phyloP scores from a whole-genome alignment of 495 filamentous ascomycete species.

The Aspergillus avenaceus region DNA sequence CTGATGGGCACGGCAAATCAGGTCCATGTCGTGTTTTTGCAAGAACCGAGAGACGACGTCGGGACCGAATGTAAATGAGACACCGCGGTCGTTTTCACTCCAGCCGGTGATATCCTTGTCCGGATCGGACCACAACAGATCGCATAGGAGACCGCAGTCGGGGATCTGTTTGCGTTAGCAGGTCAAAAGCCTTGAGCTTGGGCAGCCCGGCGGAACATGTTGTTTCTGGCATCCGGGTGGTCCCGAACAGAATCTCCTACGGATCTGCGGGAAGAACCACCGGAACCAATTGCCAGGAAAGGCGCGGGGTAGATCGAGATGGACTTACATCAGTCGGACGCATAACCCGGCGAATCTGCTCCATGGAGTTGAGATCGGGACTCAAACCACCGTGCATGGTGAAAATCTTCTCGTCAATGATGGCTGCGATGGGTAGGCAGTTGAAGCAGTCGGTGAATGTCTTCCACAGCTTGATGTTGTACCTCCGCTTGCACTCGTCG shows the following conservation, averaged over 20 bases:
- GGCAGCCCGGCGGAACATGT: slow-evolving; percentile 31
- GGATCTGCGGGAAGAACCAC: neutral
- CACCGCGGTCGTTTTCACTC: slow-evolving; percentile 98
- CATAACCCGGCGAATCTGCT: slow-evolving; percentile 99
- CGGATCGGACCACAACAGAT: slow-evolving; percentile 97
- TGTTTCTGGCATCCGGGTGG: slow-evolving; percentile 9
- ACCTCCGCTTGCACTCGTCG: slow-evolving; percentile 97
- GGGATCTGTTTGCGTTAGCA: slow-evolving; percentile 75
- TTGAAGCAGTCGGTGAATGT: slow-evolving; percentile 99
- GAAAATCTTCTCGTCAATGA: slow-evolving; percentile 99
- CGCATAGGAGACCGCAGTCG: slow-evolving; percentile 95
- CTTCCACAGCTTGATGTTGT: slow-evolving; percentile 99
- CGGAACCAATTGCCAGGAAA: neutral
- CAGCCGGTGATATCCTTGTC: slow-evolving; percentile 99
- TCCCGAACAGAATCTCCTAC: neutral
- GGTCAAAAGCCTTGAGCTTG: slow-evolving; percentile 40
- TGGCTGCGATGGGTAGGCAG: slow-evolving; percentile 98
- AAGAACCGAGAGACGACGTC: slow-evolving; percentile 98
- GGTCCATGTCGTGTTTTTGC: slow-evolving; percentile 99
- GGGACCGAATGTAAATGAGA: slow-evolving; percentile 98
- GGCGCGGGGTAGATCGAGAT: slow-evolving; percentile 6
- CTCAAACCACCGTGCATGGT: slow-evolving; percentile 99
- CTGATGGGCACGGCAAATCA: slow-evolving; percentile 98
- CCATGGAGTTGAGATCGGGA: slow-evolving; percentile 98
- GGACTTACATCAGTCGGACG: slow-evolving; percentile 91